Evolutionary conservation across 169 alveolate genomes (phyloP).

Genomic region (Plasmodium yoelii): DNA sequence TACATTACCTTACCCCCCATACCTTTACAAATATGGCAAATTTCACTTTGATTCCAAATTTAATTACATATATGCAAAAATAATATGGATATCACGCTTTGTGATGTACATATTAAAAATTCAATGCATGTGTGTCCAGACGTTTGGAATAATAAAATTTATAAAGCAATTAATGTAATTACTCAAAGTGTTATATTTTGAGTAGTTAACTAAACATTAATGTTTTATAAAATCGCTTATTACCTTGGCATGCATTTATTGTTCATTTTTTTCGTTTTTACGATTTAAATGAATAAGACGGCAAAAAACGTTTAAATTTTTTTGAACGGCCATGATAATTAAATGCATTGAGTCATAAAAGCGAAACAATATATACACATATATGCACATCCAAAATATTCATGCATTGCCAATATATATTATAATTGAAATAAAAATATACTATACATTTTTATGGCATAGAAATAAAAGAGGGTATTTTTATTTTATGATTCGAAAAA

Average conservation of each 20-base stretch:
- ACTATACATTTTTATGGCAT: too few species aligned
- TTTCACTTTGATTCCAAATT: conserved; percentile 23
- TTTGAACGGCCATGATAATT: conserved; percentile 42
- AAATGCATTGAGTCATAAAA: conserved; percentile 76
- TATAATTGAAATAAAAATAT: too few species aligned
- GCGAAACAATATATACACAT: conserved; percentile 9
- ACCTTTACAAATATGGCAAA: neutral
- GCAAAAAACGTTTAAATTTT: conserved; percentile 2
- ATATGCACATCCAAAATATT: too few species aligned
- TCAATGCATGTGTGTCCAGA: conserved; percentile 50
- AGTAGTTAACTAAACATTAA: conserved; percentile 17
- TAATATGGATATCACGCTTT: too few species aligned
- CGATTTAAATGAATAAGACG: conserved; percentile 41
- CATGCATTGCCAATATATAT: too few species aligned
- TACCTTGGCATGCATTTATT: conserved; percentile 76
- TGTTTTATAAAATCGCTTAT: conserved; percentile 40
- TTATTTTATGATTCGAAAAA: too few species aligned
- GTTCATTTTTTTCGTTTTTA: conserved; percentile 21
- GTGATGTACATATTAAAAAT: too few species aligned
- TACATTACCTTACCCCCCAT: neutral
- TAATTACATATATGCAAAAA: conserved; percentile 45
- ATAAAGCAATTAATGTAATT: conserved; percentile 11
- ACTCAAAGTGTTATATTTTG: conserved; percentile 36
- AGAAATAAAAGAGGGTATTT: too few species aligned
- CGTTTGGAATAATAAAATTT: conserved; percentile 41